Conservation (phyloP, 352 stramenopile species). For the Pythium dissotocum region DNA sequence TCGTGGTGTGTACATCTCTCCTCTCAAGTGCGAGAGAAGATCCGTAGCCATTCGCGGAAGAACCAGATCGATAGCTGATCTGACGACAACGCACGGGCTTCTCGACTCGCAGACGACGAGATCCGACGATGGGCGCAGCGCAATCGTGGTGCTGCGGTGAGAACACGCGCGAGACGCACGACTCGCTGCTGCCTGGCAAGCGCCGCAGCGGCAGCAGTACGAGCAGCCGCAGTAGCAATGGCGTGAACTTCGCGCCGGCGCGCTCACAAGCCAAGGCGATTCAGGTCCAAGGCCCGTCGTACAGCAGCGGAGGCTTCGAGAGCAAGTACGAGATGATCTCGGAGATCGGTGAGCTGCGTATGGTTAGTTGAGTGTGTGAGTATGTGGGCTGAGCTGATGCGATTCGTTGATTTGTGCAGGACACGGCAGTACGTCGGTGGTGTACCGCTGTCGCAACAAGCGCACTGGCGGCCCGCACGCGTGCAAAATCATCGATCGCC, state of each 20-base stretch:
- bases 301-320: conserved; percentile 72
- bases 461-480: conserved; percentile 53
- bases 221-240: conserved; percentile 36
- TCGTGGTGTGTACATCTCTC: neutral
- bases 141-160: conserved; percentile 57
- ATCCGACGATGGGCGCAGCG: conserved; percentile 20
- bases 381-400: conserved; percentile 3
- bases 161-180: conserved; percentile 31
- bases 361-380: neutral
- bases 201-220: conserved; percentile 50
- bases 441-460: conserved; percentile 80
- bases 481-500: conserved; percentile 90
- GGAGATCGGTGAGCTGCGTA: conserved; percentile 70
- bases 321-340: conserved; percentile 83
- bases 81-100: neutral
- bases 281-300: conserved; percentile 65
- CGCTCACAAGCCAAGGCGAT: conserved; percentile 57
- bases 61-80: neutral
- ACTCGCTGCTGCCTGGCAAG: conserved; percentile 41
- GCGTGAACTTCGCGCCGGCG: conserved; percentile 22
- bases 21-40: neutral
- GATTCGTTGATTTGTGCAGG: conserved; percentile 34
- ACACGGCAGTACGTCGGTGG: conserved; percentile 81
- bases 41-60: conserved; percentile 6
- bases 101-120: neutral